Evolutionary conservation across 1,284 basidiomycete genomes (phyloP).

Genomic region (Ustilago sp.): DNA sequence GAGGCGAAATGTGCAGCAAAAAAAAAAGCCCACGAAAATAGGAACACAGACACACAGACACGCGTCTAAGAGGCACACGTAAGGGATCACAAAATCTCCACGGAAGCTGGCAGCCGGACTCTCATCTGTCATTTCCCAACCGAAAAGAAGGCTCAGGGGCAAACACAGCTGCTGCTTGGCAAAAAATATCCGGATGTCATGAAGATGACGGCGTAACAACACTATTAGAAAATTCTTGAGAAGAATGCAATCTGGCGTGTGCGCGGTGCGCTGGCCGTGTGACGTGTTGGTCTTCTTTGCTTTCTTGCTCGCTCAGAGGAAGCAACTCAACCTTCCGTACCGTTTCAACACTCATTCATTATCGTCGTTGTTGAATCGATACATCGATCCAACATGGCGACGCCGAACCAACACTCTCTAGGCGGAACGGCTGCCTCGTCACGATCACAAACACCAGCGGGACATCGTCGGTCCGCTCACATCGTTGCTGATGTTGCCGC

Average conservation of each 20-base stretch:
- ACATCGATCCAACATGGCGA: constrained; percentile 9
- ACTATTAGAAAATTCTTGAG: background rate
- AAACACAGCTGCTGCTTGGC: background rate
- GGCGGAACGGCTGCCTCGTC: constrained; percentile 22
- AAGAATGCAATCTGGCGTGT: background rate
- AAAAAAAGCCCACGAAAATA: background rate
- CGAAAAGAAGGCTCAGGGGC: background rate
- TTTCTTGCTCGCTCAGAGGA: background rate
- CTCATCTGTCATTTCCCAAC: background rate
- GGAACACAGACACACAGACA: background rate
- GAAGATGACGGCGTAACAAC: background rate
- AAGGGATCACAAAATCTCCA: constrained; percentile 8
- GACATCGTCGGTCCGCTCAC: constrained; percentile 45
- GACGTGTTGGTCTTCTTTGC: constrained; percentile 35
- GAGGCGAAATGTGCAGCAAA: background rate
- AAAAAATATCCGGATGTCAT: background rate
- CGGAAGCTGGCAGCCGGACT: constrained; percentile 23
- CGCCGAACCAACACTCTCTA: constrained; percentile 7
- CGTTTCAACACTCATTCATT: background rate
- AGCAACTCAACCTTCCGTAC: background rate
- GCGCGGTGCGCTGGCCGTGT: constrained; percentile 7
- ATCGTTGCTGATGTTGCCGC: constrained; percentile 8
- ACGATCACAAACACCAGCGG: constrained; percentile 26
- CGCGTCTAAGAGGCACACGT: constrained; percentile 9
- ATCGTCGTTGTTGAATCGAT: constrained; percentile 3